These are phyloP conservation scores for Xylariaceae sp. DNA, from an alignment of 2,329 filamentous ascomycete genomes.

Conservation along the genomic window DNA sequence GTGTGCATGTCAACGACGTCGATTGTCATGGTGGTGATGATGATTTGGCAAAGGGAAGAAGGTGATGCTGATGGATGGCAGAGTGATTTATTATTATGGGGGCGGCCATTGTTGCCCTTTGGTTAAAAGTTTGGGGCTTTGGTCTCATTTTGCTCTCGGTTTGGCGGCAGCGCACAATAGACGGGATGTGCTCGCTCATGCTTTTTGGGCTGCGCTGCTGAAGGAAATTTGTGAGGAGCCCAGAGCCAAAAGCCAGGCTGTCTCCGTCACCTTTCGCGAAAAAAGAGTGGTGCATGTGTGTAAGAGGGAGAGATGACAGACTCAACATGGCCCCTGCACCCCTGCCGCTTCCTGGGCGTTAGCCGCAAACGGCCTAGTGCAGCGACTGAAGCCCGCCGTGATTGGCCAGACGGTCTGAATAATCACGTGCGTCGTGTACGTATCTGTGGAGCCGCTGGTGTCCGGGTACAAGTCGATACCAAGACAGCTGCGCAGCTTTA, in stretches of 20 bases:
- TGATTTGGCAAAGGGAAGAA: slow-evolving; percentile 17
- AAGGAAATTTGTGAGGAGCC: slow-evolving; percentile 27
- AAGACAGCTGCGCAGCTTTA: background rate
- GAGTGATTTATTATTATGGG: slow-evolving; percentile 33
- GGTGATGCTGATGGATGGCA: slow-evolving; percentile 26
- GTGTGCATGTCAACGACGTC: slow-evolving; percentile 15
- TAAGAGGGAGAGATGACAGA: slow-evolving; percentile 17
- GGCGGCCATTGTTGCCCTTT: slow-evolving; percentile 33
- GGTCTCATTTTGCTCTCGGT: slow-evolving; percentile 34
- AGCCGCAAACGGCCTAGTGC: slow-evolving; percentile 12
- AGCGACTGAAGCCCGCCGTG: background rate
- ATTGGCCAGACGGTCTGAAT: slow-evolving; percentile 7
- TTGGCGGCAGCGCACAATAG: slow-evolving; percentile 30
- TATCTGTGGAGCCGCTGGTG: slow-evolving; percentile 6
- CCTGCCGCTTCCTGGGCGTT: slow-evolving; percentile 8
- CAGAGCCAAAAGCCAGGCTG: slow-evolving; percentile 25
- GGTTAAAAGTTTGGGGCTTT: slow-evolving; percentile 33
- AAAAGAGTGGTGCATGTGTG: slow-evolving; percentile 23
- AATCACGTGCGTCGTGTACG: slow-evolving; percentile 17
- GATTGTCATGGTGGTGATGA: slow-evolving; percentile 19
- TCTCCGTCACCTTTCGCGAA: slow-evolving; percentile 25
- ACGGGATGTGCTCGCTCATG: slow-evolving; percentile 28
- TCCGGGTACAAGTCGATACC: background rate
- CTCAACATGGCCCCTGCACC: slow-evolving; percentile 18
- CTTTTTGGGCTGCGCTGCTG: slow-evolving; percentile 24